Percentiles rank a stretch among this genome's conserved stretches.
phyloP scores from a whole-genome alignment of 495 filamentous ascomycete genomes.

The Pseudoneurospora amorphoporcata region DNA sequence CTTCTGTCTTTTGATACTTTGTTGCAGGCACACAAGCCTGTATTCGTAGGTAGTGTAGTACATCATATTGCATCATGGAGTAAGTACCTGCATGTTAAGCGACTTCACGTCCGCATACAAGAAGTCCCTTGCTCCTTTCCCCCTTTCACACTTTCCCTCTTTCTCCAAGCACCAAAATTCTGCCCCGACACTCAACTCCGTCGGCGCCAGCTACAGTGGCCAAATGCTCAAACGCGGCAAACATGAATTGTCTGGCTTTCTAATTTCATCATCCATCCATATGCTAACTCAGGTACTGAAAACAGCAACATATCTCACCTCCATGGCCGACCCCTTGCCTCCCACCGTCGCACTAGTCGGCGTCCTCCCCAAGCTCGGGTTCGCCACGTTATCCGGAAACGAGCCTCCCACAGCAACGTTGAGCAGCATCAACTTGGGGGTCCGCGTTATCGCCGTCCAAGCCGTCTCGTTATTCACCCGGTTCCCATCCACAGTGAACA shows the following conservation, averaged over 20 bases:
- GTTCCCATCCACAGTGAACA: slow-evolving; percentile 20
- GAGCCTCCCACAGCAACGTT: slow-evolving; percentile 39
- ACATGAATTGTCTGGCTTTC: background rate
- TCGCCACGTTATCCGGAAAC: slow-evolving; percentile 12
- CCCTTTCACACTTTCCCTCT: background rate
- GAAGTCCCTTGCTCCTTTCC: background rate
- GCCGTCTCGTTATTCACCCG: slow-evolving; percentile 22
- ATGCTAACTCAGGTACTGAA: slow-evolving; percentile 4
- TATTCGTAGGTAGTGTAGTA: background rate
- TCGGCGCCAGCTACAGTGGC: background rate
- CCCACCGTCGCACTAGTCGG: slow-evolving; percentile 4
- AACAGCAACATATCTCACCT: slow-evolving; percentile 11
- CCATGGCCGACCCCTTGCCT: slow-evolving; percentile 5
- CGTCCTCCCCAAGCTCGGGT: slow-evolving; percentile 1
- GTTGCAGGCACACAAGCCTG: background rate
- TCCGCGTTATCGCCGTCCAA: slow-evolving; percentile 28
- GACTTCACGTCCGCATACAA: background rate
- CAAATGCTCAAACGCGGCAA: background rate
- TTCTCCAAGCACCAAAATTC: background rate
- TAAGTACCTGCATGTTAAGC: background rate
- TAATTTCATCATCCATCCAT: background rate
- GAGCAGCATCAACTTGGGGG: slow-evolving; percentile 28
- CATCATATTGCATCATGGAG: background rate
- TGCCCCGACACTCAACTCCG: background rate
- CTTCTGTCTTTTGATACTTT: background rate